Percentiles rank a stretch among this genome's conserved stretches.
phyloP scores from a whole-genome alignment of 2,329 filamentous ascomycete genomes.

The Pseudogymnoascus sp. region DNA sequence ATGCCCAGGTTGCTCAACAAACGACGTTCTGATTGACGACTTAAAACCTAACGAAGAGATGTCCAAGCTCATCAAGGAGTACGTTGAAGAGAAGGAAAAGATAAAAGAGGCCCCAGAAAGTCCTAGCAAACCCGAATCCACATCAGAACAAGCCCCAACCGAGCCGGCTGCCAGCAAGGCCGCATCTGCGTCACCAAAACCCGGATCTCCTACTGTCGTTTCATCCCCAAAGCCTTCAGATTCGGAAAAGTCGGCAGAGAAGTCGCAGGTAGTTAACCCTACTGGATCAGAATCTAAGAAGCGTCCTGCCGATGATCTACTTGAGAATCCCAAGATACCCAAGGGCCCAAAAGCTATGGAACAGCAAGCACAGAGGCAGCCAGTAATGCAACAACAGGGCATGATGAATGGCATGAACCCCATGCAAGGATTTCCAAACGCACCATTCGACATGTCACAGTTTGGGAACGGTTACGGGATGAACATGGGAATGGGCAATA shows the following conservation, averaged over 20 bases:
- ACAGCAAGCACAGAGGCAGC: constrained; percentile 37
- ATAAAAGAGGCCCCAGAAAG: constrained; percentile 32
- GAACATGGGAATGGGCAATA: constrained; percentile 27
- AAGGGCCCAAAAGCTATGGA: constrained; percentile 61
- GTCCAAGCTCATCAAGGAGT: constrained; percentile 69
- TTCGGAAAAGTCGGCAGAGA: constrained; percentile 25
- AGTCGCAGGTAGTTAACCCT: constrained; percentile 26
- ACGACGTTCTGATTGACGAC: constrained; percentile 89
- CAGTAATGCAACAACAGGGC: constrained; percentile 30
- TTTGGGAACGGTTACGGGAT: constrained; percentile 30
- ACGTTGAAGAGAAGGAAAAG: constrained; percentile 50
- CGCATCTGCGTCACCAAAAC: constrained; percentile 29
- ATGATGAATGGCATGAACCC: constrained; percentile 43
- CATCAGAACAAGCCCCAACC: constrained; percentile 27
- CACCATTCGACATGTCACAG: constrained; percentile 22
- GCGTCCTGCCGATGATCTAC: constrained; percentile 67
- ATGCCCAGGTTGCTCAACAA: constrained; percentile 84
- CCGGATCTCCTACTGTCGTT: constrained; percentile 21
- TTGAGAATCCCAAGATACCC: constrained; percentile 56
- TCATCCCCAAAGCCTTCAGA: constrained; percentile 28
- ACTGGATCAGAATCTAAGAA: constrained; percentile 56
- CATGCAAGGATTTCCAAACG: constrained; percentile 29
- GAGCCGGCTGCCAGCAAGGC: constrained; percentile 28
- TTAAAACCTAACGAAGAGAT: constrained; percentile 75
- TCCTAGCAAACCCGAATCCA: constrained; percentile 18